A percentile compares a stretch with the other conserved stretches of the same genome.
phyloP scores from a whole-genome alignment of 2,329 filamentous ascomycete species.

The Diaporthe caulivora region DNA sequence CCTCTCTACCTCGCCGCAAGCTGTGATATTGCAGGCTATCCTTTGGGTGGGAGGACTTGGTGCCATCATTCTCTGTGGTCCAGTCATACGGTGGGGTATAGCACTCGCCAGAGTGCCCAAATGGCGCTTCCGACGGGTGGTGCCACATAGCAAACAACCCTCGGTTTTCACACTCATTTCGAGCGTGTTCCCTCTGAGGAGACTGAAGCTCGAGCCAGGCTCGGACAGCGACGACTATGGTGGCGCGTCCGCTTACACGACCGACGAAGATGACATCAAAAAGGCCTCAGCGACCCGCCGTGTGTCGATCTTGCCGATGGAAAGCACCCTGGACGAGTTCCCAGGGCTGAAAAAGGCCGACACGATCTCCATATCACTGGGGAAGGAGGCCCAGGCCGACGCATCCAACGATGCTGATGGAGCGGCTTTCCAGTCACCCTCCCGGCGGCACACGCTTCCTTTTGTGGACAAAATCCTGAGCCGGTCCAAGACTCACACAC shows the following conservation, averaged over 20 bases:
- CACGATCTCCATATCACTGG: constrained; percentile 4
- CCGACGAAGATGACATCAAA: constrained; percentile 44
- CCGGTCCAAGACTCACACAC: constrained; percentile 64
- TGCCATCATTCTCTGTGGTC: constrained; percentile 78
- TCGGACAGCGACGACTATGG: constrained; percentile 48
- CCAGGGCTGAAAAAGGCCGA: constrained; percentile 26
- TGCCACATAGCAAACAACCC: constrained; percentile 51
- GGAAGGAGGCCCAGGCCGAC: neutral
- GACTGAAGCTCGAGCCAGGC: constrained; percentile 49
- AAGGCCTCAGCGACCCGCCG: constrained; percentile 6
- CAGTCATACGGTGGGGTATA: constrained; percentile 86
- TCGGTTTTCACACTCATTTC: constrained; percentile 53
- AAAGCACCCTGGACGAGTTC: constrained; percentile 7
- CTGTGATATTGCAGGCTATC: constrained; percentile 85
- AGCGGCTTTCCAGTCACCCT: neutral
- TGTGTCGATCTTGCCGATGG: constrained; percentile 10
- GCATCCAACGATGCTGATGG: neutral
- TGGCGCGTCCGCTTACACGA: constrained; percentile 47
- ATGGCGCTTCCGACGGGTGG: constrained; percentile 82
- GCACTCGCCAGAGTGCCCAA: constrained; percentile 88
- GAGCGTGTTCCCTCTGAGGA: constrained; percentile 47
- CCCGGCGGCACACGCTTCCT: constrained; percentile 67
- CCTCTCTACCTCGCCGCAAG: constrained; percentile 84
- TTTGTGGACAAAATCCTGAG: constrained; percentile 50
- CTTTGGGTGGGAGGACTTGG: constrained; percentile 87